These are phyloP conservation scores for Pseudonitzschia multiseries DNA, from an alignment of 108 stramenopile genomes.

Conservation along the genomic window DNA sequence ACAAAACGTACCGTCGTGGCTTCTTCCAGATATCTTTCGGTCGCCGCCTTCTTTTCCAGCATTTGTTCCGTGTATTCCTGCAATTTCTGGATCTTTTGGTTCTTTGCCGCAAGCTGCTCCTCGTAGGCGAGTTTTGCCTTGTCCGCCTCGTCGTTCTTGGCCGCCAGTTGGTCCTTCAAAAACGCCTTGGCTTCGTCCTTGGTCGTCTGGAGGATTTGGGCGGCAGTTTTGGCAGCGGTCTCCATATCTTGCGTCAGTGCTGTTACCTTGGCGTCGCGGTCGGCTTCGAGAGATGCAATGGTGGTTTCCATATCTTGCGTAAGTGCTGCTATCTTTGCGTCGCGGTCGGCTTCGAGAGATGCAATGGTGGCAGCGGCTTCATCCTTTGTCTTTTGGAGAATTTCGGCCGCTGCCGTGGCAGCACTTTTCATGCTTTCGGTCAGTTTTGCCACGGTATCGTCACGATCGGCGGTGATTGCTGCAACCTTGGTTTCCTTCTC, in stretches of 20 bases:
- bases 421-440: constrained; percentile 7
- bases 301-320: constrained; percentile 4
- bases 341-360: not conserved
- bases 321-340: not conserved
- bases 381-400: constrained; percentile 5
- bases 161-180: constrained; percentile 11
- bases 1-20: not conserved
- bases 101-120: constrained; percentile 13
- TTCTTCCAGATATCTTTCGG: constrained; percentile 2
- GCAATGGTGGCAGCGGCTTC: constrained; percentile 1
- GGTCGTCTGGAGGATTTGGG: constrained; percentile 19
- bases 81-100: constrained; percentile 14
- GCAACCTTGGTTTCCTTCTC: constrained; percentile 24
- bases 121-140: constrained; percentile 4
- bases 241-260: constrained; percentile 10
- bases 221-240: not conserved
- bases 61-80: constrained; percentile 18
- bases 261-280: not conserved
- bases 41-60: not conserved
- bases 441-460: not conserved
- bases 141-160: constrained; percentile 6
- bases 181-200: constrained; percentile 27
- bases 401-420: not conserved
- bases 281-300: not conserved
- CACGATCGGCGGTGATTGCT: not conserved